Conservation (phyloP, 352 stramenopile genomes). For the Phytophthora syringae region DNA sequence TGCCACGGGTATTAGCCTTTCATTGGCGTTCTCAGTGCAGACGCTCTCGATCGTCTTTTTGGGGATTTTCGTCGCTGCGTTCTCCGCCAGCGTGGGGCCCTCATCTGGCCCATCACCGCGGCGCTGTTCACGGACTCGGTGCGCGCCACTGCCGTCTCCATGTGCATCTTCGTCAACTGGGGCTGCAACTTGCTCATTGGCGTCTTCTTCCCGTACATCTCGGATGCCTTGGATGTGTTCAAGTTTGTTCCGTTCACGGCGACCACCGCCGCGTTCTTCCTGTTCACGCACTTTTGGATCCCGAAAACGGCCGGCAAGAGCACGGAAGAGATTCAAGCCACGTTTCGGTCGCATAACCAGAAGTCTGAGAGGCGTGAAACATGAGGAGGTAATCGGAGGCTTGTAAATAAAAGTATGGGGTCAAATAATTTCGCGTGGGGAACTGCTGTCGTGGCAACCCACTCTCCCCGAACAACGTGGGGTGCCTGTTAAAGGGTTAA, state of each 20-base stretch:
- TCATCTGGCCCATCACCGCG: conserved; percentile 57
- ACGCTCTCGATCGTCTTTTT: conserved; percentile 59
- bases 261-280: conserved; percentile 43
- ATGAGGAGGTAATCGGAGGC: too few relatives aligned
- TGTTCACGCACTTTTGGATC: conserved; percentile 42
- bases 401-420: not conserved
- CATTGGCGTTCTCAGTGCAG: conserved; percentile 35
- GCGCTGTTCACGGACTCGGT: conserved; percentile 69
- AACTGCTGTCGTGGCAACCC: too few relatives aligned
- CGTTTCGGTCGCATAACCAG: conserved; percentile 34
- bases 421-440: not conserved
- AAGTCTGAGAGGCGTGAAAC: too few relatives aligned
- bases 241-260: conserved; percentile 61
- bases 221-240: conserved; percentile 44
- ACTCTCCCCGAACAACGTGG: too few relatives aligned
- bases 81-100: conserved; percentile 56
- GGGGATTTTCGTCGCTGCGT: conserved; percentile 52
- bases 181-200: conserved; percentile 62
- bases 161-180: conserved; percentile 65
- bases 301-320: conserved; percentile 71
- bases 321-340: conserved; percentile 61
- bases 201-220: conserved; percentile 64
- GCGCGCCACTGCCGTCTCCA: conserved; percentile 46
- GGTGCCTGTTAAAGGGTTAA: too few relatives aligned
- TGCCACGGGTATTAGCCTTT: conserved; percentile 49